Conservation (phyloP, 2,329 filamentous ascomycete genomes). For the Claviceps pazoutovae region DNA sequence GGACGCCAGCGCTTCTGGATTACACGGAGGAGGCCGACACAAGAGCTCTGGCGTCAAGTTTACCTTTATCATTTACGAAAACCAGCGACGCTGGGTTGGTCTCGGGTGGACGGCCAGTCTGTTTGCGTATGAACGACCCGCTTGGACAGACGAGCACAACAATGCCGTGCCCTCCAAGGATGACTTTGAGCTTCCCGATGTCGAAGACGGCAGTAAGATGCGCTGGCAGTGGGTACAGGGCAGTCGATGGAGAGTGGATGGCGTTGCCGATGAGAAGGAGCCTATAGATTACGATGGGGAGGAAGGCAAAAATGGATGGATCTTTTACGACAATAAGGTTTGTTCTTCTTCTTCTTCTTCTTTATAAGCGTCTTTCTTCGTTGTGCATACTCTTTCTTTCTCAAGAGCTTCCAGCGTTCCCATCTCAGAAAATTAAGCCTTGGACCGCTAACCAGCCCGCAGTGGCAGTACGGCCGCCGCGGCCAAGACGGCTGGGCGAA, state of each 20-base stretch:
- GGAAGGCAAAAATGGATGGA: constrained; percentile 67
- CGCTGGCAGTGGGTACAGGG: constrained; percentile 67
- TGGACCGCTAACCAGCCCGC: constrained; percentile 4
- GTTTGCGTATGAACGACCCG: constrained; percentile 75
- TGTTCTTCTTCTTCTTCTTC: neutral
- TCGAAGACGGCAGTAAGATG: constrained; percentile 44
- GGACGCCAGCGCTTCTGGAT: constrained; percentile 12
- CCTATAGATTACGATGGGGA: constrained; percentile 38
- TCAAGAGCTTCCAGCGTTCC: too few species aligned
- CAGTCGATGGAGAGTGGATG: constrained; percentile 78
- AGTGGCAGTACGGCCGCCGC: constrained; percentile 83
- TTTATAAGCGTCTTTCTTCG: neutral
- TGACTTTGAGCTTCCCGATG: constrained; percentile 47
- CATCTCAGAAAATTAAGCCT: too few species aligned
- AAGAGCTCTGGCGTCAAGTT: constrained; percentile 76
- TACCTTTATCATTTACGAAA: constrained; percentile 93
- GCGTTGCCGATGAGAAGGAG: constrained; percentile 38
- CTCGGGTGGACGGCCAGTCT: constrained; percentile 89
- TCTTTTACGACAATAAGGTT: constrained; percentile 93
- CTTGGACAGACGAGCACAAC: constrained; percentile 94
- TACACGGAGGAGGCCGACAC: constrained; percentile 17
- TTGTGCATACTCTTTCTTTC: neutral
- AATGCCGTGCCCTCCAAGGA: constrained; percentile 67
- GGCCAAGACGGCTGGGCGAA: constrained; percentile 84
- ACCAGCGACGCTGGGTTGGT: constrained; percentile 88